Percentiles rank a stretch among this genome's conserved stretches.
phyloP scores from a whole-genome alignment of 176 grass and related monocot species.

The Musa acuminata region DNA sequence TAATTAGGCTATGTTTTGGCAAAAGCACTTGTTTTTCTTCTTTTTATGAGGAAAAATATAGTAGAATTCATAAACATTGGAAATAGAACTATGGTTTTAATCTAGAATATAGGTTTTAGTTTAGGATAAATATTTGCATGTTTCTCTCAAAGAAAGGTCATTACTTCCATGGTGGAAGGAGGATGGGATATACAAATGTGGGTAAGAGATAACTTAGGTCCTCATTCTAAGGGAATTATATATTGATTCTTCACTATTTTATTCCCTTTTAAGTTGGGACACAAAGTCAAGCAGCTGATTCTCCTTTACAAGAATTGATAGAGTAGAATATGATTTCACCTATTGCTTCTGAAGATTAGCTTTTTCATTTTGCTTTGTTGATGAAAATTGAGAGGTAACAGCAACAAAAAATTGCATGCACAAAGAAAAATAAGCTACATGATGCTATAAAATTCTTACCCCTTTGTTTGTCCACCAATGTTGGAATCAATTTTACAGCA shows the following conservation, averaged over 20 bases:
- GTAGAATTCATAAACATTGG: no score
- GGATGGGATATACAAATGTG: background rate
- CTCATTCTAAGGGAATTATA: background rate
- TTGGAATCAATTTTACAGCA: no score
- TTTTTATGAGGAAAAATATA: no score
- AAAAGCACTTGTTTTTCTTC: no score
- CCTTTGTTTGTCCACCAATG: no score
- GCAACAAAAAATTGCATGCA: no score
- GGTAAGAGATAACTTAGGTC: background rate
- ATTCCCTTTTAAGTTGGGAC: background rate
- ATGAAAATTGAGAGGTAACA: no score
- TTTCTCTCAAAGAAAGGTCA: background rate
- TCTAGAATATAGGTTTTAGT: no score
- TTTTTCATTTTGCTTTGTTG: background rate
- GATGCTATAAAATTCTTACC: background rate
- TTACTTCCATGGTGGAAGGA: background rate
- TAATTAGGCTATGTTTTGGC: no score
- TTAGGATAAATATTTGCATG: background rate
- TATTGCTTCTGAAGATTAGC: background rate
- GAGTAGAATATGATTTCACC: background rate
- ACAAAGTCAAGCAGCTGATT: constrained; percentile 2
- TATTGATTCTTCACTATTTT: background rate
- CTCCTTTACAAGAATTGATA: background rate
- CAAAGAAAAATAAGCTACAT: background rate
- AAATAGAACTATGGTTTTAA: no score